A percentile compares a stretch with the other conserved stretches of the same genome.
Evolutionary conservation across 257 asterid genomes (phyloP).

Genomic region (Solanum okadae): DNA sequence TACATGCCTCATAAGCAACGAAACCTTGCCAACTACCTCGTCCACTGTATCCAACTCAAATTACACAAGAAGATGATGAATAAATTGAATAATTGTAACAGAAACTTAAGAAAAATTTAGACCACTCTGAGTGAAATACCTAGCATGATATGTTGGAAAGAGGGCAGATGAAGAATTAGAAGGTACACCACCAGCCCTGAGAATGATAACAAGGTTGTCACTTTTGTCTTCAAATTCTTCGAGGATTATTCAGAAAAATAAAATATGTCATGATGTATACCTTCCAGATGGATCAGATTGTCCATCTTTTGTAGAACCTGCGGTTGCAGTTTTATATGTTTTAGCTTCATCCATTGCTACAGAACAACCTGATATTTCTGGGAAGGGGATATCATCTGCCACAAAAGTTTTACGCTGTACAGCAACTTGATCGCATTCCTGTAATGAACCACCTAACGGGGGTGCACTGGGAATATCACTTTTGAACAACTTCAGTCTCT

Average conservation of each 20-base stretch:
- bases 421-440: slow-evolving; percentile 24
- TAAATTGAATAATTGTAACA: not conserved
- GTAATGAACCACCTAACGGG: slow-evolving; percentile 34
- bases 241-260: not conserved
- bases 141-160: slow-evolving; percentile 84
- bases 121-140: slow-evolving; percentile 27
- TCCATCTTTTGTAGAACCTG: slow-evolving; percentile 19
- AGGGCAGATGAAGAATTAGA: slow-evolving; percentile 42
- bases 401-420: slow-evolving; percentile 13
- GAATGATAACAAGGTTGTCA: not conserved
- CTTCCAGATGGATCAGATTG: slow-evolving; percentile 35
- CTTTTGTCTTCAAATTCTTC: not conserved
- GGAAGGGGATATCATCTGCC: slow-evolving; percentile 17
- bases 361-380: slow-evolving; percentile 24
- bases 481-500: slow-evolving; percentile 13
- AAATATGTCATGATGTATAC: slow-evolving; percentile 19
- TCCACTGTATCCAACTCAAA: slow-evolving; percentile 47
- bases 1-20: slow-evolving; percentile 87
- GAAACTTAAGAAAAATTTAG: not conserved
- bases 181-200: slow-evolving; percentile 57
- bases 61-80: slow-evolving; percentile 3
- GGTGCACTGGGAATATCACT: slow-evolving; percentile 80
- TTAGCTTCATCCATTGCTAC: slow-evolving; percentile 22
- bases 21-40: slow-evolving; percentile 73
- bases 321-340: slow-evolving; percentile 5